These are phyloP conservation scores for Arctium lappa DNA, from an alignment of 129 eudicot species.

Conservation along the genomic window DNA sequence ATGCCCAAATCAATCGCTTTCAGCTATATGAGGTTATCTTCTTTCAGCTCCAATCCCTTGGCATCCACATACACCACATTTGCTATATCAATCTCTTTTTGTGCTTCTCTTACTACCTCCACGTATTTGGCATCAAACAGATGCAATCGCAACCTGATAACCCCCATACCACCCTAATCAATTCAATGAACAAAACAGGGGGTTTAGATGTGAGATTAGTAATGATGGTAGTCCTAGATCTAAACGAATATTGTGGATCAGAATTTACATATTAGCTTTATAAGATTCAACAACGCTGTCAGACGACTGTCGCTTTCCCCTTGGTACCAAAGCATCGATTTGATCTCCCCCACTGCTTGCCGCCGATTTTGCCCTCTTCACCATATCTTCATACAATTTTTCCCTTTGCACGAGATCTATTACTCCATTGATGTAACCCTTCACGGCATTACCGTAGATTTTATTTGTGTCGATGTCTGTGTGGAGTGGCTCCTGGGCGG, in stretches of 20 bases:
- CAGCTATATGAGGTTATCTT: constrained; percentile 39
- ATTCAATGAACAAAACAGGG: too few species aligned
- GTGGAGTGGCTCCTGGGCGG: constrained; percentile 25
- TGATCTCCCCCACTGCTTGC: constrained; percentile 51
- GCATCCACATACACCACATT: constrained; percentile 80
- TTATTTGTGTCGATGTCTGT: constrained; percentile 64
- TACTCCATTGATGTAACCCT: constrained; percentile 45
- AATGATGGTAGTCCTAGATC: constrained; percentile 61
- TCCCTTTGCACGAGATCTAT: constrained; percentile 67
- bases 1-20: too few species aligned
- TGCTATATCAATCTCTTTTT: constrained; percentile 52
- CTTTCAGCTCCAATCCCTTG: constrained; percentile 57
- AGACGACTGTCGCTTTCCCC: constrained; percentile 65
- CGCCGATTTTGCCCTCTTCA: constrained; percentile 56
- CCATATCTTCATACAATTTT: constrained; percentile 56
- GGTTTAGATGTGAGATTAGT: not conserved
- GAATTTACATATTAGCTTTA: constrained; percentile 55
- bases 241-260: constrained; percentile 47
- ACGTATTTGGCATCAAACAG: constrained; percentile 43
- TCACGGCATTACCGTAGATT: constrained; percentile 69
- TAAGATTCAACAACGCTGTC: constrained; percentile 42
- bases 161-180: too few species aligned
- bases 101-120: constrained; percentile 60
- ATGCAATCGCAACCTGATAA: constrained; percentile 71
- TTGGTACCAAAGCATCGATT: constrained; percentile 84